Evolutionary conservation across 2,329 filamentous ascomycete genomes (phyloP).

Genomic region (Xylaria sp.): DNA sequence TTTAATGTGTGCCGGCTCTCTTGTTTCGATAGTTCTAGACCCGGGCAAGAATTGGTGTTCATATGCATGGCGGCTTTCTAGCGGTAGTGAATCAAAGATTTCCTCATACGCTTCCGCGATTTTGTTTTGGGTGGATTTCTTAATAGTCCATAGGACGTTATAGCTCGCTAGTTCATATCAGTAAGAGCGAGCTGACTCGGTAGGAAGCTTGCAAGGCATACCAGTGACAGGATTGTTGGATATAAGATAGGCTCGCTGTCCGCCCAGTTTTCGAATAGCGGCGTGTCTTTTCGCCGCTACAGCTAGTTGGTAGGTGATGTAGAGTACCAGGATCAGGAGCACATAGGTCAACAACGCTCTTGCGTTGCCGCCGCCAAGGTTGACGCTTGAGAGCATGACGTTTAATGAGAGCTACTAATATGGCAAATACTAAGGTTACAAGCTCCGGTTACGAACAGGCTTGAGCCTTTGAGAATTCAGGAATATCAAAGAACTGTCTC

Average conservation of each 20-base stretch:
- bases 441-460: background rate
- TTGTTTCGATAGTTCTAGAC: slow-evolving; percentile 49
- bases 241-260: slow-evolving; percentile 31
- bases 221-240: slow-evolving; percentile 33
- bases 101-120: slow-evolving; percentile 14
- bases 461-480: background rate
- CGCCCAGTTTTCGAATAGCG: slow-evolving; percentile 36
- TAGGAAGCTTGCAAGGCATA: slow-evolving; percentile 7
- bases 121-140: slow-evolving; percentile 24
- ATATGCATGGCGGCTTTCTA: slow-evolving; percentile 27
- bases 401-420: background rate
- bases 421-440: background rate
- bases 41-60: slow-evolving; percentile 31
- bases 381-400: slow-evolving; percentile 25
- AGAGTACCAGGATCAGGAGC: slow-evolving; percentile 15
- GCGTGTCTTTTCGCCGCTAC: slow-evolving; percentile 21
- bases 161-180: slow-evolving; percentile 9
- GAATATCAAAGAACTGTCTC: background rate
- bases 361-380: background rate
- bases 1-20: slow-evolving; percentile 67
- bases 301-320: slow-evolving; percentile 24
- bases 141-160: slow-evolving; percentile 16
- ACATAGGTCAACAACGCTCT: slow-evolving; percentile 16
- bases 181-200: background rate
- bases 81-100: slow-evolving; percentile 24